Base-by-base conservation (phyloP, 2,329 filamentous ascomycete genomes). In the Diplodia corticola region DNA sequence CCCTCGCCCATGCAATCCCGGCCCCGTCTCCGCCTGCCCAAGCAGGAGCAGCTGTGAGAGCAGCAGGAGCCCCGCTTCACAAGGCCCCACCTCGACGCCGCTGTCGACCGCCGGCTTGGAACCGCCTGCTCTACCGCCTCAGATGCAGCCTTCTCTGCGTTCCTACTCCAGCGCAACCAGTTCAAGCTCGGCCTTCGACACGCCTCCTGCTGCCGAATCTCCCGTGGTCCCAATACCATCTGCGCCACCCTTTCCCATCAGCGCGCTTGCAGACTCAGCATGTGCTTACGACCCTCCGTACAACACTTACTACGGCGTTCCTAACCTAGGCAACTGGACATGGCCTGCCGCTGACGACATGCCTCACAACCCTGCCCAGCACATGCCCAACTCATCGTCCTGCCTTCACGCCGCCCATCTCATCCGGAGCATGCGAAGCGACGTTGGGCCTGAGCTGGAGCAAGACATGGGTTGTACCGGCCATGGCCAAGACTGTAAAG, bases 331-430 rank as follows among this genome's bases (percentile, higher is more conserved):
- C 63, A 17, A 22, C 26, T 57, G 50, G 63, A 5, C 17, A 2
- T 57, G 35, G 53, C 44, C 64, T 7, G 33, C 53, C 5, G 13
- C 37, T 73, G 74, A 15, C n/a, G 46, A 53, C 7, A 49, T 61
- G 20, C 17, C 40, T 12, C 17, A 35, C 20, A 13, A 9, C 20
- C 28, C 20, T 7, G 13, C 40, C 6, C 26, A 44, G 0, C 67
- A 75, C 73, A 66, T 28, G 7, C 26, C 57, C n/a, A 74, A 69
- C 64, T 71, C 71, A 1, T 70, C 75, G 0, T 78, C 78, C 0
- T 80, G 76, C 63, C 71, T 80, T 20, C 75, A 78, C 67, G 81
- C 81, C 20, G 76, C 80, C 12, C 79, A 80, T 55, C 79, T 82
- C 49, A 81, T 83, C 33, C 77, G 79, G 15, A 77, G 72, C 6